phyloP scores from a whole-genome alignment of 2,329 filamentous ascomycete species.

The Claviceps arundinis region DNA sequence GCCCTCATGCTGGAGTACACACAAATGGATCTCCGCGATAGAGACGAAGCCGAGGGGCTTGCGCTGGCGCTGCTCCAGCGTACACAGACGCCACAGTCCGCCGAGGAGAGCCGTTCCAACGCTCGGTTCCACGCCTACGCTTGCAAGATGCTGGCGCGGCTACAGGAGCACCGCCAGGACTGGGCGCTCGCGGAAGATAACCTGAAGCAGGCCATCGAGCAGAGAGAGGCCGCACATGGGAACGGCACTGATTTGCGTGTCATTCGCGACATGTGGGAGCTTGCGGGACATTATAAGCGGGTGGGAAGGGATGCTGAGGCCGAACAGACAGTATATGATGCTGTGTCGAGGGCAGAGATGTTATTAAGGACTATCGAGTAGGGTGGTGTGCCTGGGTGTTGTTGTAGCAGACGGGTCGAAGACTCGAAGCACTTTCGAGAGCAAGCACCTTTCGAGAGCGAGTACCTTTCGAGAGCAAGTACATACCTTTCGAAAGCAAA shows the following conservation, averaged over 20 bases:
- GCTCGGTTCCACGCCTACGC: constrained; percentile 26
- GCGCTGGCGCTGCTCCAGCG: constrained; percentile 16
- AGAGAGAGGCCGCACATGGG: constrained; percentile 23
- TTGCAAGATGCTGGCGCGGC: constrained; percentile 23
- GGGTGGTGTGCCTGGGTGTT: not conserved
- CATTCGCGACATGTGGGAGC: constrained; percentile 26
- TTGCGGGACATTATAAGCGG: constrained; percentile 20
- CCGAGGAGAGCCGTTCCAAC: constrained; percentile 12
- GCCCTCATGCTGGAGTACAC: constrained; percentile 24
- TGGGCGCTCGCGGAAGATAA: constrained; percentile 21
- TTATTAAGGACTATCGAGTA: constrained; percentile 11
- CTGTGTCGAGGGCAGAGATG: constrained; percentile 18
- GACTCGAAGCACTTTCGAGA: too few species aligned
- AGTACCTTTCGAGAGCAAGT: too few species aligned
- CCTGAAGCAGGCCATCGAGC: constrained; percentile 18
- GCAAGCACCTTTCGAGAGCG: too few species aligned
- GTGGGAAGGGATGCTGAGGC: constrained; percentile 17
- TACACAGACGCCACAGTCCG: constrained; percentile 15
- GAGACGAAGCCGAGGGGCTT: constrained; percentile 17
- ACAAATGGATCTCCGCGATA: constrained; percentile 24
- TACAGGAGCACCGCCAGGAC: constrained; percentile 20
- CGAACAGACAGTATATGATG: constrained; percentile 17
- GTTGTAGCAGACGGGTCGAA: too few species aligned
- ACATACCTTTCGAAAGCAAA: too few species aligned
- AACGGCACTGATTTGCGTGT: constrained; percentile 21